These are phyloP conservation scores for Blepharisma undulans DNA, from an alignment of 169 alveolate genomes.

Conservation along the genomic window DNA sequence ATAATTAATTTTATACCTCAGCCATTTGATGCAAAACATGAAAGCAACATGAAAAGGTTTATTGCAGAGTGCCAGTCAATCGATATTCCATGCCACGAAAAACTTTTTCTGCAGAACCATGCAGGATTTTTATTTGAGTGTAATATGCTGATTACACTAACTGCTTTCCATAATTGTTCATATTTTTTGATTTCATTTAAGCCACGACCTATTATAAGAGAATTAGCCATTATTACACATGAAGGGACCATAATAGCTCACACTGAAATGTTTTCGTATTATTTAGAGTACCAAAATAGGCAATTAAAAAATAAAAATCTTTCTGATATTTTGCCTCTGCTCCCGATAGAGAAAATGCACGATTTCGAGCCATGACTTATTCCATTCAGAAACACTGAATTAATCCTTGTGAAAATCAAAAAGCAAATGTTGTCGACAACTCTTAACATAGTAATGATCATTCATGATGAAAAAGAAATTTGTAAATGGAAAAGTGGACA, in stretches of 20 bases:
- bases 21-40: not conserved
- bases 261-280: not conserved
- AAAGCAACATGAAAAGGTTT: not conserved
- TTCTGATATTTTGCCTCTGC: not conserved
- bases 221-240: not conserved
- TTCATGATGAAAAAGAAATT: not conserved
- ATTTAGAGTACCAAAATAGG: not conserved
- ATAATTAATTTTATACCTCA: constrained; percentile 23
- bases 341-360: not conserved
- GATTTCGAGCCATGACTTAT: not conserved
- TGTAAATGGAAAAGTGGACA: not conserved
- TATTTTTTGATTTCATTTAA: not conserved
- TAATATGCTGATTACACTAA: not conserved
- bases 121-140: not conserved
- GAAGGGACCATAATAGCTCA: not conserved
- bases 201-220: not conserved
- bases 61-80: not conserved
- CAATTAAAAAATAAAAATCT: not conserved
- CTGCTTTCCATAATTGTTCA: not conserved
- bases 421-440: not conserved
- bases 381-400: not conserved
- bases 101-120: not conserved
- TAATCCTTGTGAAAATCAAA: not conserved
- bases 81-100: not conserved
- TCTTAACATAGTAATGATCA: not conserved